These are phyloP conservation scores for Tuber indicum DNA, from an alignment of 495 filamentous ascomycete genomes.

Conservation along the genomic window DNA sequence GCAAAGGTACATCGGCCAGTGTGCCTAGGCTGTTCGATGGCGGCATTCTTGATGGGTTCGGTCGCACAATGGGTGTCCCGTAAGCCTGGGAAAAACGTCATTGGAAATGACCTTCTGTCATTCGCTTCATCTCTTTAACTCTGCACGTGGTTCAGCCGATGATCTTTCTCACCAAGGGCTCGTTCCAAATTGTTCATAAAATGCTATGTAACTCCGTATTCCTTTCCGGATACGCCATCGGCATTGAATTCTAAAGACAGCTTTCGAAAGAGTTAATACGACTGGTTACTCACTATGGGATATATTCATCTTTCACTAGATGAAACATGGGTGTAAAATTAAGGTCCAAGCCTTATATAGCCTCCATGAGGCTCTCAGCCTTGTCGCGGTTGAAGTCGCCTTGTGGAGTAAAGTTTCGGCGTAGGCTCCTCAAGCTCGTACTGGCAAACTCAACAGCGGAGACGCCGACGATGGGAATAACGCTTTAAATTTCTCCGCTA, in stretches of 20 bases:
- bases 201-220: neutral
- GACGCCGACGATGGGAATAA: neutral
- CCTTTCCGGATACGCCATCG: neutral
- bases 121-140: constrained; percentile 23
- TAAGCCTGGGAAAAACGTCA: constrained; percentile 27
- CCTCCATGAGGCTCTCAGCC: neutral
- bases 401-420: constrained; percentile 1
- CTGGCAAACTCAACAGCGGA: neutral
- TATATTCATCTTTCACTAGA: neutral
- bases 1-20: constrained; percentile 21
- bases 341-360: neutral
- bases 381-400: neutral
- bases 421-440: neutral
- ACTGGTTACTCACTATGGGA: neutral
- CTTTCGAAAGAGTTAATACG: neutral
- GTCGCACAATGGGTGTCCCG: constrained; percentile 28
- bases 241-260: neutral
- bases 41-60: constrained; percentile 19
- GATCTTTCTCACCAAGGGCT: neutral
- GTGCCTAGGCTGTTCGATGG: constrained; percentile 20
- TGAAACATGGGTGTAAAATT: neutral
- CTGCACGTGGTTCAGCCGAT: constrained; percentile 32
- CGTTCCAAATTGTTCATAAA: neutral
- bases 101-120: constrained; percentile 11
- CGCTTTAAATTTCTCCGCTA: neutral